These are phyloP conservation scores for Blastobotrys apis DNA, from an alignment of 1,139 yeast species.

Conservation along the genomic window DNA sequence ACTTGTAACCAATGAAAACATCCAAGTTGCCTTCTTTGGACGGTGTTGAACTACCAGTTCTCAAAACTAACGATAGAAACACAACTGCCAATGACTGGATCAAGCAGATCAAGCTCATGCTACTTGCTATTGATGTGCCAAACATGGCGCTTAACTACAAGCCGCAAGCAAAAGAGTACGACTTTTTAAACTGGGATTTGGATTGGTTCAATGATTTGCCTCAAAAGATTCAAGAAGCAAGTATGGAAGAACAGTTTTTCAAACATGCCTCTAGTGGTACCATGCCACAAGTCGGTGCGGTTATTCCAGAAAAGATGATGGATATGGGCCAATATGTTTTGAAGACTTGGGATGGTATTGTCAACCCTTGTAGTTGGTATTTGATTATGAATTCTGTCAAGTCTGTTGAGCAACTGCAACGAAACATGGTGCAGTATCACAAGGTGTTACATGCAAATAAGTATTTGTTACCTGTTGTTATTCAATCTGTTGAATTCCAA, in stretches of 20 bases:
- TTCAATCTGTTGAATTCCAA: background rate
- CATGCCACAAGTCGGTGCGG: conserved; percentile 6
- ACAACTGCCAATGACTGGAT: background rate
- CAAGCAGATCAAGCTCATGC: background rate
- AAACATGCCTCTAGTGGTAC: background rate
- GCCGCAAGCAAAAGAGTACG: conserved; percentile 1
- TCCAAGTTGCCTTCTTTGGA: background rate
- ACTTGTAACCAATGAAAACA: background rate
- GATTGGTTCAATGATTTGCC: background rate
- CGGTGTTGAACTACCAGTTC: background rate
- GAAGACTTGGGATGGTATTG: background rate
- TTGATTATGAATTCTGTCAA: conserved; percentile 8
- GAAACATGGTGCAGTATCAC: conserved; percentile 6
- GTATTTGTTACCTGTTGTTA: conserved; percentile 1
- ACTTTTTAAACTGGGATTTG: background rate
- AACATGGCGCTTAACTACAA: conserved; percentile 9
- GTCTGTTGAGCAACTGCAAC: conserved; percentile 3
- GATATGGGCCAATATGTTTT: conserved; percentile 4
- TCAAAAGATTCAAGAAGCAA: background rate
- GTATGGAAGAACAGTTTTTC: conserved; percentile 6
- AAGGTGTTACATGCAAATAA: conserved; percentile 3
- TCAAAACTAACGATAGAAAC: background rate
- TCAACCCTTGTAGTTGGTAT: conserved; percentile 6
- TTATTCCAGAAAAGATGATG: background rate
- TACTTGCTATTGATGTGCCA: conserved; percentile 2